Base-by-base conservation (phyloP, 148 eudicot genomes). In the Amaranthus cruentus region DNA sequence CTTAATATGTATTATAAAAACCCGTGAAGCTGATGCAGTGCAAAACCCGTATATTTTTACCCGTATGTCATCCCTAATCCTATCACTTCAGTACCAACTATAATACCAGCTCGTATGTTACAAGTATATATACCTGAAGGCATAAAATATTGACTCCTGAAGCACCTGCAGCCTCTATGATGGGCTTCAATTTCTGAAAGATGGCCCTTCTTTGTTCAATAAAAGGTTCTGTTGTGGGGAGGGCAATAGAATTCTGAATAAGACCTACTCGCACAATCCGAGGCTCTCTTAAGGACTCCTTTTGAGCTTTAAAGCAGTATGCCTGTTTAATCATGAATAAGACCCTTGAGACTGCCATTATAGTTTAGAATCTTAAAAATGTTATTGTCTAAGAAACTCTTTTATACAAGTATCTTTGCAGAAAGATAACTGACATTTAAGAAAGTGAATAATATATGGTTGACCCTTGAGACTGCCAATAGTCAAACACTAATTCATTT, bases 101-200 rank as follows among this genome's bases (percentile, higher is more conserved):
- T 15, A 9, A 48, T 4, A 50, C 56, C 10, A 67, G 28, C 11
- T 18, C 38, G 55, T 18, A 7, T 43, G 38, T 15, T 50, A 3
- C 3, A 68, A 55, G 54, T 44, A 47, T 50, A 51, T 57, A 76
- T 76, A 94, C 98, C 86, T 94, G 98, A 76, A 94, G 75, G 77
- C 98, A 91, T 73, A 94, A 79, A 61, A 94, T 79, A 66, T 94
- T 94, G 80, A 94, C 98, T 77, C 98, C 97, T 11, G 97, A 85
- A 70, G 85, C 79, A 75, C 97, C 98, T n/a, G 98, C 98, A 66
- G 93, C 87, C 68, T 94, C 96, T 69, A 94, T 89, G 47, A 94
- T 87, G 67, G 96, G 97, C 70, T 79, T 88, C 81, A 94, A 55
- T 78, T 91, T 94, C 77, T 86, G 77, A 81, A 87, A 94, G 74